Evolutionary conservation across 228 moss, liverwort and hornwort genomes (phyloP), one percentile per base, ranked within the genome.

Genomic region (Sphagnum fallax): DNA sequence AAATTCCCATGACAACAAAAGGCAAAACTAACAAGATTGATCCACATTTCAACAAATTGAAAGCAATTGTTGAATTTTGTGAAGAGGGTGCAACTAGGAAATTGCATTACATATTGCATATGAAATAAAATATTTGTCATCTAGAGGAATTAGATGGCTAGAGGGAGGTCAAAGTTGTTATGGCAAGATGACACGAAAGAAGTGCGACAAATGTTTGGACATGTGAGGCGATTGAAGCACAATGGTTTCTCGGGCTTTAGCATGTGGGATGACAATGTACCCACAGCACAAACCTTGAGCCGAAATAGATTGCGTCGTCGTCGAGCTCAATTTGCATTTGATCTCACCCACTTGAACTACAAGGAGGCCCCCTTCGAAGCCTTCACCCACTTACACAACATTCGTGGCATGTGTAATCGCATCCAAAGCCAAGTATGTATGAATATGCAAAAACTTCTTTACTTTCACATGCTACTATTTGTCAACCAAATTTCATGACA

Each of bases 111-210:
- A 32, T 32, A 32, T 32, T 32, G 2, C 32, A 32, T 32, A 32
- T 32, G 32, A 2, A 32, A 32, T 32, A 32, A 2, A 32, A 32
- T 32, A 32, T 1, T 32, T 0, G 2, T 32, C 32, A 32, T 32
- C 32, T 32, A 32, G 32, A 32, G 32, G 32, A 32, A 32, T 32
- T 32, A 32, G 32, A 32, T 32, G 32, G 32, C 32, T 32, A 0
- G 32, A 32, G 32, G 32, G 32, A 76, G 32, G 32, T 32, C 32
- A 32, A 32, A 32, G 32, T 32, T 32, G 32, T 32, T 85, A 51
- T 89, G 86, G 89, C 81, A 86, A 71, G 86, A 89, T 74, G 89
- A 89, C 18, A 89, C 83, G 86, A 83, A 64, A 1, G 86, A 89
- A 63, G 86, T 86, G 51, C 67, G 74, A 15, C 82, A 86, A 61